A percentile compares a stretch with the other conserved stretches of the same genome.
These are phyloP conservation scores for Casaregolazyma suthepensis DNA, from an alignment of 1,139 yeast species.

Conservation along the genomic window DNA sequence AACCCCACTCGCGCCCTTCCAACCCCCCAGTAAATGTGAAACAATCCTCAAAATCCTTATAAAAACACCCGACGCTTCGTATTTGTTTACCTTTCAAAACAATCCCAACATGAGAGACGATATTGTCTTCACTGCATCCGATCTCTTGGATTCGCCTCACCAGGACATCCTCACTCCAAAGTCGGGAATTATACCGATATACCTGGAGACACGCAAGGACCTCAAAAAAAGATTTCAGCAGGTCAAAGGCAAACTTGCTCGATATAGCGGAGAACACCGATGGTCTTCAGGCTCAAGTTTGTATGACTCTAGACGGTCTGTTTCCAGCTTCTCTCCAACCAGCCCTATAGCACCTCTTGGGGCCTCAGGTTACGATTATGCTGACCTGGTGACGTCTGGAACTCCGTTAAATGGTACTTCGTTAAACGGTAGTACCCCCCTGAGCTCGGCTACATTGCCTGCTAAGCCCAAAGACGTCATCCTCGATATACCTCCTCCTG, in stretches of 20 bases:
- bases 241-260: not conserved
- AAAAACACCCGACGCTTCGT: not conserved
- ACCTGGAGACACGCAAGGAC: not conserved
- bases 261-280: not conserved
- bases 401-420: not conserved
- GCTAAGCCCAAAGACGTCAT: not conserved
- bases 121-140: not conserved
- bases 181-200: not conserved
- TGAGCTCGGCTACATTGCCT: not conserved
- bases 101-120: not conserved
- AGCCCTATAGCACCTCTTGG: not conserved
- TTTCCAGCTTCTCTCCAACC: not conserved
- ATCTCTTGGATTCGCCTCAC: not conserved
- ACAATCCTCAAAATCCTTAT: not conserved
- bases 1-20: not conserved
- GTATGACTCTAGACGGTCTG: not conserved
- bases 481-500: conserved; percentile 13
- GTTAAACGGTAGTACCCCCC: not conserved
- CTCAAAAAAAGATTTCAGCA: not conserved
- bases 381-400: not conserved
- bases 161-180: not conserved
- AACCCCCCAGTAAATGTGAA: not conserved
- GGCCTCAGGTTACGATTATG: not conserved
- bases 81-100: not conserved
- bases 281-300: not conserved